These are phyloP conservation scores for Fraxinus sp. DNA, from an alignment of 305 asterid species.

Conservation along the genomic window DNA sequence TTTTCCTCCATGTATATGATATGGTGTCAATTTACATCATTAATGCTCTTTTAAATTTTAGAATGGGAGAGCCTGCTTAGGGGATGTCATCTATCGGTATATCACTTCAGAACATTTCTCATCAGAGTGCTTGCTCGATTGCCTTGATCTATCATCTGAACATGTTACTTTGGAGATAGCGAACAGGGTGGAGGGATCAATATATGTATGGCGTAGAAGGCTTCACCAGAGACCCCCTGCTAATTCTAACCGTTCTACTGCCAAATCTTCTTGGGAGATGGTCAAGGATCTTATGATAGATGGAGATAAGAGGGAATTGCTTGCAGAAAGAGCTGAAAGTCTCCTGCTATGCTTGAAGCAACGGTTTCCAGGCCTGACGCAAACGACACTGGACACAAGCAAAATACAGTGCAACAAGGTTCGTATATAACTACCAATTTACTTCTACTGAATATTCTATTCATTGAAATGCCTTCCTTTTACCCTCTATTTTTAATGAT, in stretches of 20 bases:
- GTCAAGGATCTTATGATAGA: slow-evolving; percentile 67
- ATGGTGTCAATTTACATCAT: not conserved
- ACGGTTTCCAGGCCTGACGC: slow-evolving; percentile 69
- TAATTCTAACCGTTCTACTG: slow-evolving; percentile 44
- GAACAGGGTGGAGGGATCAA: slow-evolving; percentile 83
- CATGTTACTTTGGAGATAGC: slow-evolving; percentile 79
- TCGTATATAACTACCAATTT: not conserved
- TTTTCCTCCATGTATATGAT: not conserved
- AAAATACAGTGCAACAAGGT: slow-evolving; percentile 90
- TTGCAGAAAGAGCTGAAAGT: slow-evolving; percentile 79
- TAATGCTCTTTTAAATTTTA: slow-evolving; percentile 22
- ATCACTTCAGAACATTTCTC: slow-evolving; percentile 85
- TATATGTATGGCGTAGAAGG: slow-evolving; percentile 66
- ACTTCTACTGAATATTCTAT: not conserved
- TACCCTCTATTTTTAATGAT: not conserved
- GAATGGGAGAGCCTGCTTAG: slow-evolving; percentile 85
- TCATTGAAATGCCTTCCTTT: not conserved
- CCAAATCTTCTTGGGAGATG: slow-evolving; percentile 86
- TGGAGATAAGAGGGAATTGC: slow-evolving; percentile 67
- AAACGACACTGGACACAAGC: slow-evolving; percentile 70
- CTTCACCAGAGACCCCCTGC: slow-evolving; percentile 48
- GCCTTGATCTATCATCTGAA: slow-evolving; percentile 78
- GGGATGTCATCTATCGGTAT: slow-evolving; percentile 82
- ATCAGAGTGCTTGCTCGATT: slow-evolving; percentile 78
- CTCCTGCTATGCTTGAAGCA: slow-evolving; percentile 67